Conservation (phyloP, 2,329 filamentous ascomycete species). For the Exophiala aquamarina region DNA sequence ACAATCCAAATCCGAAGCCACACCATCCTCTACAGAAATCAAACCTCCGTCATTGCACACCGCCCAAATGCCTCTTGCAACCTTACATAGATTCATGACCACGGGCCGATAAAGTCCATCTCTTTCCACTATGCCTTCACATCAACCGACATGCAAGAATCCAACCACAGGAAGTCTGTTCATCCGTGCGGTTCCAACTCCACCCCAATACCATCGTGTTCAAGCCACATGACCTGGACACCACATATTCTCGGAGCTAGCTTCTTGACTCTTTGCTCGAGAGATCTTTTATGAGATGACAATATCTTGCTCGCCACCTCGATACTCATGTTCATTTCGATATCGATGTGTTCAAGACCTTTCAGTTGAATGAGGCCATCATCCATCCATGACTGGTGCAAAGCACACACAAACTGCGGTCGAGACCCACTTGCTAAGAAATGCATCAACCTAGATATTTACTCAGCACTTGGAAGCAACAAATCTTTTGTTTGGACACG, state of each 20-base stretch:
- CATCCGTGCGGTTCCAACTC: conserved; percentile 4
- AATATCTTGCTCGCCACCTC: conserved; percentile 3
- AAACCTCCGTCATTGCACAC: conserved; percentile 29
- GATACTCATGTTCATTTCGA: conserved; percentile 7
- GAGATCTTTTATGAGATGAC: not conserved
- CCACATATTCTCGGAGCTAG: not conserved
- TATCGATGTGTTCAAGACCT: conserved; percentile 10
- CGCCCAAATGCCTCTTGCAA: conserved; percentile 43
- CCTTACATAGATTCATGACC: conserved; percentile 52
- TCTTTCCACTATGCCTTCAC: not conserved
- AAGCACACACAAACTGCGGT: not conserved
- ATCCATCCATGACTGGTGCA: conserved; percentile 10
- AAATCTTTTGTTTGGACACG: conserved; percentile 11
- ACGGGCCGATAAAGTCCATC: conserved; percentile 36
- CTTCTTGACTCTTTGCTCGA: not conserved
- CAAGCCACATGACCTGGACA: conserved; percentile 6
- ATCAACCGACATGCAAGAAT: not conserved
- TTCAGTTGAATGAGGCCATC: conserved; percentile 8
- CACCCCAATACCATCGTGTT: not conserved
- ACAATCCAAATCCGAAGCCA: conserved; percentile 28
- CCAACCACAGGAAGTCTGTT: conserved; percentile 1
- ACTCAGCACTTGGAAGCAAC: conserved; percentile 11
- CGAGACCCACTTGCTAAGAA: conserved; percentile 1
- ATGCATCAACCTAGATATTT: conserved; percentile 9
- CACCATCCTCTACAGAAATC: conserved; percentile 38